Evolutionary conservation across 768 basidiomycete species (phyloP), one percentile per base, ranked within the genome.

Genomic region (Neoboletus subvelutipes): DNA sequence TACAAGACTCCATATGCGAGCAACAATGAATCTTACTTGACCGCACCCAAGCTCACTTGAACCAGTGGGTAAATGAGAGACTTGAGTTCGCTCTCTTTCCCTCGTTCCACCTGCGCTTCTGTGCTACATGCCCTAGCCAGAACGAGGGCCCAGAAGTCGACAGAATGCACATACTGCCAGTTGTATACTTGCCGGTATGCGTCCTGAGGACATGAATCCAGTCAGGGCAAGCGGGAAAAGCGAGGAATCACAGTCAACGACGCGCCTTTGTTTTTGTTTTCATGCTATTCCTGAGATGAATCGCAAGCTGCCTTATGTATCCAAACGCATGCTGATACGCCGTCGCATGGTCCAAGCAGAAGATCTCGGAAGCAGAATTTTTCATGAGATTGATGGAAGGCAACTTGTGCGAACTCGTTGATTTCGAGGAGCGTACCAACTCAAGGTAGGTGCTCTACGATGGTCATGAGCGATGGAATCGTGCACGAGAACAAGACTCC

Each of bases 351-450:
- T 90, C 80, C 50, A 94, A 73, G 61, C 86, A 88, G 75, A 91
- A 99, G 1, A 98, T 76, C 67, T 97, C 94, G 1, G 92, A 90
- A 0, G 95, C 96, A 7, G 94, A 92, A 71, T 98, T 97, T 73
- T 99, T 99, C 93, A 98, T 96, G 43, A 98, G 76, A 65, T 91
- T 96, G 72, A 98, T 90, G 3, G 90, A 85, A 22, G 96, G 94
- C 10, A 98, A 77, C 4, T 90, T 93, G 73, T 96, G 86, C 2
- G 84, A 79, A 48, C 80, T 90, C n/a, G 94, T 97, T 12, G 87
- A 83, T 68, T 94, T 93, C 45, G 87, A 86, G 7, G 85, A 87
- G 29, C 92, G 87, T 46, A 98, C 83, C 29, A 99, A 77, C 17
- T 90, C 83, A 43, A 91, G 79, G 74, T 99, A 99, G n/a, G 86